phyloP scores from a whole-genome alignment of 768 basidiomycete species.

The Candolleomyces efflorescens region DNA sequence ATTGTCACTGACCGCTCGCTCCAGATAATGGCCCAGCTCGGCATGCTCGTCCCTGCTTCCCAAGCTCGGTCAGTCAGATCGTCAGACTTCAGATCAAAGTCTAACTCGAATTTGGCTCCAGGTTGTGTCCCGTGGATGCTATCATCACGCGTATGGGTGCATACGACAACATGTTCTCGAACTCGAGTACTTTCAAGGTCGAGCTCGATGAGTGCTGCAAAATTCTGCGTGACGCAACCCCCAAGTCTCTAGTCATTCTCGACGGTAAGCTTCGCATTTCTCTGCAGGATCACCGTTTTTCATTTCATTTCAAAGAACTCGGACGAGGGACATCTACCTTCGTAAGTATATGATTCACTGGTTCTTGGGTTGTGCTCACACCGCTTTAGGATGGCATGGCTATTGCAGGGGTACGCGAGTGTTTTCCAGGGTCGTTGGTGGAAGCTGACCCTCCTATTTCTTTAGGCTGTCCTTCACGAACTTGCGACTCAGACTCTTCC shows the following conservation, averaged over 20 bases:
- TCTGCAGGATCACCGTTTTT: conserved; percentile 6
- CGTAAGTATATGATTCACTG: conserved; percentile 33
- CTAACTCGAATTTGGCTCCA: conserved; percentile 20
- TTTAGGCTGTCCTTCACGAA: conserved; percentile 86
- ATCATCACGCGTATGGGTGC: conserved; percentile 98
- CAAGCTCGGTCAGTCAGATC: conserved; percentile 57
- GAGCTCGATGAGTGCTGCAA: conserved; percentile 98
- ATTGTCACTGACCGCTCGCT: conserved; percentile 1
- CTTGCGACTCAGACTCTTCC: conserved; percentile 91
- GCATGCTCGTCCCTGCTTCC: conserved; percentile 90
- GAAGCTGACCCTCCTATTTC: not conserved
- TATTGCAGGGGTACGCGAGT: conserved; percentile 72
- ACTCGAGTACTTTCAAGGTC: conserved; percentile 96
- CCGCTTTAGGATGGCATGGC: conserved; percentile 88
- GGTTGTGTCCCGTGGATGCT: conserved; percentile 83
- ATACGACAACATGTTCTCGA: conserved; percentile 95
- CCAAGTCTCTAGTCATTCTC: conserved; percentile 88
- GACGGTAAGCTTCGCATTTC: conserved; percentile 62
- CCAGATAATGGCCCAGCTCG: conserved; percentile 90
- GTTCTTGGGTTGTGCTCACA: not conserved
- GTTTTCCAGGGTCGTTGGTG: not conserved
- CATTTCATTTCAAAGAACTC: conserved; percentile 52
- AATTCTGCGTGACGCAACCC: conserved; percentile 90
- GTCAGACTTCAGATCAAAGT: not conserved
- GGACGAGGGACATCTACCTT: conserved; percentile 95